A percentile compares a stretch with the other conserved stretches of the same genome.
Conservation (phyloP, 257 asterid genomes). For the Primulina eburnea region DNA sequence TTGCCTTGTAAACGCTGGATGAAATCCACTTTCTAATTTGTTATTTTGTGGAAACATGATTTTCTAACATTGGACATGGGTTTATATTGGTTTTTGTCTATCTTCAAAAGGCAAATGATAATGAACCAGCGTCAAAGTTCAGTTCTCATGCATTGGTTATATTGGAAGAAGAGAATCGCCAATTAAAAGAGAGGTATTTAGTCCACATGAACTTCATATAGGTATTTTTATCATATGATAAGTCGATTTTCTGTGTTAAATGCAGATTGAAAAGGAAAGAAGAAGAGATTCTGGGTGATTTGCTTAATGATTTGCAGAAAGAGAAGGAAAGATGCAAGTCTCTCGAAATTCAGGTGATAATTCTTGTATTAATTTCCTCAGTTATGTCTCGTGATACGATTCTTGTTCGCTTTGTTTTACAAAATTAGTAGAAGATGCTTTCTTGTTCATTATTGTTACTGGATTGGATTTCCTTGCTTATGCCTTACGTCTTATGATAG, state of each 20-base stretch:
- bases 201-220: conserved; percentile 18
- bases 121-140: conserved; percentile 35
- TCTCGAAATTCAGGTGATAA: conserved; percentile 70
- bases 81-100: conserved; percentile 23
- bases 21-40: neutral
- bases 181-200: conserved; percentile 60
- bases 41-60: conserved; percentile 14
- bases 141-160: conserved; percentile 36
- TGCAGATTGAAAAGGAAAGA: conserved; percentile 68
- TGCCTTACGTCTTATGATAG: neutral
- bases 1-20: neutral
- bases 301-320: conserved; percentile 56
- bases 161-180: conserved; percentile 70
- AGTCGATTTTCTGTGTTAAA: conserved; percentile 10
- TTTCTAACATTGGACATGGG: conserved; percentile 7
- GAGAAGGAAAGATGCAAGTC: conserved; percentile 68
- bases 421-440: neutral
- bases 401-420: neutral
- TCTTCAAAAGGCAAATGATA: conserved; percentile 42
- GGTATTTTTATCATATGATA: conserved; percentile 11
- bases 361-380: conserved; percentile 9
- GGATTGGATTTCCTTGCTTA: neutral
- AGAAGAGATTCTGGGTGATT: conserved; percentile 69
- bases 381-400: conserved; percentile 6
- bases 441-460: neutral